These are phyloP conservation scores for Edaphochlamys debaryana DNA, from an alignment of 139 green algal genomes.

Conservation along the genomic window DNA sequence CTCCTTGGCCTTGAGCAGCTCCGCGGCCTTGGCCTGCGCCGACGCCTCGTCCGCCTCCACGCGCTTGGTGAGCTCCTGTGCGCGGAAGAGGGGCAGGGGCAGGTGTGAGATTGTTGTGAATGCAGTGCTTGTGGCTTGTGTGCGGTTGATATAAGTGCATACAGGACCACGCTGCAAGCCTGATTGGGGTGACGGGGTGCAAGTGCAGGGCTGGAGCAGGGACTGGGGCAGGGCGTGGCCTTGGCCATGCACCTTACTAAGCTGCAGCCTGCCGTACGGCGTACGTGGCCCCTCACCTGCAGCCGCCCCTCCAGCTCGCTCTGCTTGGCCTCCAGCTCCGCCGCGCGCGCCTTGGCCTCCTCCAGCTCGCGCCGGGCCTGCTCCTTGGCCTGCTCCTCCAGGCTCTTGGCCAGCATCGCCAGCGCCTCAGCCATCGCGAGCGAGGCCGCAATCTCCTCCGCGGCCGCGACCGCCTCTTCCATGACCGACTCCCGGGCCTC, in stretches of 20 bases:
- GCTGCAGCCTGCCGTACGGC: too few relatives aligned
- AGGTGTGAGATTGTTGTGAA: too few relatives aligned
- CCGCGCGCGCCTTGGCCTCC: not conserved
- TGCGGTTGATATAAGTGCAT: too few relatives aligned
- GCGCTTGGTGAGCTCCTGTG: too few relatives aligned
- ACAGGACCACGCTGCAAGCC: too few relatives aligned
- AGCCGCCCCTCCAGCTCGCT: not conserved
- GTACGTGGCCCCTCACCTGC: too few relatives aligned
- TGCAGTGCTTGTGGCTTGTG: too few relatives aligned
- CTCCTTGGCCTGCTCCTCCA: not conserved
- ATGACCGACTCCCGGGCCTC: not conserved
- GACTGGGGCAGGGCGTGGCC: too few relatives aligned
- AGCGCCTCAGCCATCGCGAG: not conserved
- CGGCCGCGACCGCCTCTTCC: not conserved
- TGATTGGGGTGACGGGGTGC: too few relatives aligned
- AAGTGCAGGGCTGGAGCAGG: too few relatives aligned
- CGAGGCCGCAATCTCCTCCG: not conserved
- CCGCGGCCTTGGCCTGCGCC: not conserved
- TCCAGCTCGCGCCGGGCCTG: not conserved
- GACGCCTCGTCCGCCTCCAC: not conserved
- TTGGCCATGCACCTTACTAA: too few relatives aligned
- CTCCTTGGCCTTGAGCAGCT: slow-evolving; percentile 26
- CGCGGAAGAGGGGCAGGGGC: too few relatives aligned
- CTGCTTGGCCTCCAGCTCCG: not conserved
- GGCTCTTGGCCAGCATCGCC: not conserved